These are phyloP conservation scores for Hemerocallis citrina DNA, from an alignment of 106 monocot species.

Conservation along the genomic window DNA sequence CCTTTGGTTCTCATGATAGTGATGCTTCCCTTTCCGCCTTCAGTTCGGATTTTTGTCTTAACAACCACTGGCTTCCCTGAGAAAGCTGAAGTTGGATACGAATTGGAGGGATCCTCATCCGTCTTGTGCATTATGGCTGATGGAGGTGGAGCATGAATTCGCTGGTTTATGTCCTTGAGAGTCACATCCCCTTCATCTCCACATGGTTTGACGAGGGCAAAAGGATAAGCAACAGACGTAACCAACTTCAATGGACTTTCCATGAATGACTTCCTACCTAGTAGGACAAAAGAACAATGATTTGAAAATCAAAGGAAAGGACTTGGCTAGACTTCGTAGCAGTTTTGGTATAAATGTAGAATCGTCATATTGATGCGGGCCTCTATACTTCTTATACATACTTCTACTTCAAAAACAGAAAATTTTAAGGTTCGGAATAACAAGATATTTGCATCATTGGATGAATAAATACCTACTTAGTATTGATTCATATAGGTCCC, in stretches of 20 bases:
- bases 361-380: neutral
- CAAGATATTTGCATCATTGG: too few relatives aligned
- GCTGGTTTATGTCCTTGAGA: conserved; percentile 76
- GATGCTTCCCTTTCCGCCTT: conserved; percentile 74
- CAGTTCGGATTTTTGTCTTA: conserved; percentile 65
- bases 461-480: too few relatives aligned
- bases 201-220: conserved; percentile 83
- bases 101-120: conserved; percentile 22
- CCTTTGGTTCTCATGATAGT: conserved; percentile 81
- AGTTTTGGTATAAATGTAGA: neutral
- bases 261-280: conserved; percentile 47
- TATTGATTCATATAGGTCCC: too few relatives aligned
- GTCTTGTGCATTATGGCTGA: conserved; percentile 24
- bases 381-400: neutral
- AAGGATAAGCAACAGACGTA: conserved; percentile 75
- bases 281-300: neutral
- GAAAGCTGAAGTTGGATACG: conserved; percentile 61
- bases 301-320: neutral
- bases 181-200: conserved; percentile 74
- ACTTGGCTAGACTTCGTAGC: neutral
- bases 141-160: conserved; percentile 50
- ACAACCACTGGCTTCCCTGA: conserved; percentile 69
- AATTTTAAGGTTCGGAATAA: too few relatives aligned
- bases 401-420: too few relatives aligned
- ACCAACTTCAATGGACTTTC: conserved; percentile 43